Evolutionary conservation across 1,284 basidiomycete genomes (phyloP), one percentile per base, ranked within the genome.

Genomic region (Porodaedalea pini): DNA sequence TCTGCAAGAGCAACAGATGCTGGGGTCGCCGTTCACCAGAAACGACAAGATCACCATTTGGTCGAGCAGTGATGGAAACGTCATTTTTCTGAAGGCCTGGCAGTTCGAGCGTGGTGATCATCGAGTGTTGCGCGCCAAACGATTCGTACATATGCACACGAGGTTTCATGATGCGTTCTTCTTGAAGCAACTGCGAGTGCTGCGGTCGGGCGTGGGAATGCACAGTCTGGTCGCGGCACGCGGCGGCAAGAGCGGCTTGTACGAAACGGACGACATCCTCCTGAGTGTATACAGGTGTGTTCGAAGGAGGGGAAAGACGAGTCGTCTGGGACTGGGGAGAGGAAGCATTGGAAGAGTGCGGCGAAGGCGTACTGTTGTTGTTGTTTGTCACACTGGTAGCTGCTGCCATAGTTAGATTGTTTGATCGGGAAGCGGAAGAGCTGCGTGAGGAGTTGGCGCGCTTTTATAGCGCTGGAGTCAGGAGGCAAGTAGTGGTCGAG

Each of bases 41-140:
- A 25, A 58, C 29, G 43, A 58, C 2, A 17, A 58, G 57, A 29
- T 58, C 44, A n/a, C 56, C 56, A 19, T 54, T 58, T 4, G 51
- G 51, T 40, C 45, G 51, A 15, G 57, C 57, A 15, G 52, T 54
- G 31, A 58, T 53, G 13, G 43, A 17, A 5, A 58, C 37, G 25
- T 58, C 57, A 10, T 34, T 23, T 52, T 54, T 58, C n/a, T 43
- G 43, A n/a, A 58, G 45, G 10, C 57, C 57, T 4, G 57, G 57
- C 6, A 58, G 44, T n/a, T 58, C 57, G 15, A 58, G 44, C 8
- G 57, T 58, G 8, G 57, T 45, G 13, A 58, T 40, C 37, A 54
- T 51, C 34, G 27, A 40, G 15, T 37, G 23, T 21, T 37, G n/a
- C 8, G 52, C 15, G 21, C 29, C 51, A 11, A 40, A 43, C 7